phyloP scores from a whole-genome alignment of 345 rosid species.

The Mangifera indica region DNA sequence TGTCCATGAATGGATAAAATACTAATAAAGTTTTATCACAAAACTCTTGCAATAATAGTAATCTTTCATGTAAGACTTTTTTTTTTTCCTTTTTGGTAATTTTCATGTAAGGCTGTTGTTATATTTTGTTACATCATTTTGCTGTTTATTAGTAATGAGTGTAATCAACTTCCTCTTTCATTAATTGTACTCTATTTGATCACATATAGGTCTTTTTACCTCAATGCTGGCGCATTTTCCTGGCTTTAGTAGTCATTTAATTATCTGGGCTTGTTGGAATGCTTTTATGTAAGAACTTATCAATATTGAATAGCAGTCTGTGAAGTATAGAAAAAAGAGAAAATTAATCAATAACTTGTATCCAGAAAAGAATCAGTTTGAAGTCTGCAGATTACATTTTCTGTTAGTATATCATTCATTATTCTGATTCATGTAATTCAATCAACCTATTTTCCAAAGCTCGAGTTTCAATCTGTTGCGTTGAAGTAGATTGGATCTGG shows the following conservation, averaged over 20 bases:
- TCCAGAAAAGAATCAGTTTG: constrained; percentile 1
- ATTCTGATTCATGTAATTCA: not conserved
- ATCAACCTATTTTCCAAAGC: not conserved
- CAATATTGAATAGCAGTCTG: not conserved
- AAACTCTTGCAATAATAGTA: not conserved
- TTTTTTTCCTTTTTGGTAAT: no score
- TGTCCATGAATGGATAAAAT: not conserved
- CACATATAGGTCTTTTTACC: not conserved
- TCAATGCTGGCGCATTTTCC: not conserved
- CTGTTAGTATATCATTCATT: not conserved
- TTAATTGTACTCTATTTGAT: not conserved
- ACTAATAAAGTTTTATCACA: not conserved
- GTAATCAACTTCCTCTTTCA: not conserved
- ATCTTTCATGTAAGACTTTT: not conserved
- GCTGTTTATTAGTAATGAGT: not conserved
- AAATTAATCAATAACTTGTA: not conserved
- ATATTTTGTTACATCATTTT: not conserved
- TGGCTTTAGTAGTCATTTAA: not conserved
- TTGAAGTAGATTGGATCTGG: not conserved
- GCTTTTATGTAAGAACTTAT: constrained; percentile 9
- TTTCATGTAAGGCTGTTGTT: no score
- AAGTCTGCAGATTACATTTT: not conserved
- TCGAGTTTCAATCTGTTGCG: not conserved
- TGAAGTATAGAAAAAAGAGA: constrained; percentile 3
- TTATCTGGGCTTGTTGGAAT: not conserved